Evolutionary conservation across 108 stramenopile genomes (phyloP).

Genomic region (Cyclotella cryptica): DNA sequence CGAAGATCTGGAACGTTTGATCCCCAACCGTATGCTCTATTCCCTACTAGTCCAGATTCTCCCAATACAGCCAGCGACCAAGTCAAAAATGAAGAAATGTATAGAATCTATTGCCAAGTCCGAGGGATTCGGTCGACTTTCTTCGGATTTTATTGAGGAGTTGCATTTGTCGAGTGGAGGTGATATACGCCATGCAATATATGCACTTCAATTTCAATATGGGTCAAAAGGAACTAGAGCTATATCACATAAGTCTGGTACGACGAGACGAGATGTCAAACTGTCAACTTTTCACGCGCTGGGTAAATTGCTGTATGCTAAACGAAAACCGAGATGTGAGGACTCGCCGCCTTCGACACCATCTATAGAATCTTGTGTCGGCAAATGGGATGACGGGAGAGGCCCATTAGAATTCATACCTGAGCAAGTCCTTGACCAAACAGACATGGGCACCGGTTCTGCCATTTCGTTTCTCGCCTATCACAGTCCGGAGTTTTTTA

Average conservation of each 20-base stretch:
- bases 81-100: slow-evolving; percentile 77
- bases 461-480: slow-evolving; percentile 79
- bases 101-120: slow-evolving; percentile 61
- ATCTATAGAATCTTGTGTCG: neutral
- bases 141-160: slow-evolving; percentile 60
- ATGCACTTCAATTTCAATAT: slow-evolving; percentile 77
- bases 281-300: slow-evolving; percentile 88
- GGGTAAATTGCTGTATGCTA: slow-evolving; percentile 91
- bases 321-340: slow-evolving; percentile 46
- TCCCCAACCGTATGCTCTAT: slow-evolving; percentile 63
- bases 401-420: slow-evolving; percentile 81
- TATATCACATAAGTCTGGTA: neutral
- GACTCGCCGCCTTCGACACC: neutral
- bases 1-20: slow-evolving; percentile 74
- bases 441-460: slow-evolving; percentile 70
- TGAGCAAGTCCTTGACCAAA: slow-evolving; percentile 73
- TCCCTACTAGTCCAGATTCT: slow-evolving; percentile 56
- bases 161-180: slow-evolving; percentile 72
- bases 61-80: slow-evolving; percentile 76
- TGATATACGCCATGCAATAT: slow-evolving; percentile 87
- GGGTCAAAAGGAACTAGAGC: slow-evolving; percentile 7
- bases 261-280: slow-evolving; percentile 60
- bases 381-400: slow-evolving; percentile 42
- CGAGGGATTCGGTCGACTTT: slow-evolving; percentile 29
- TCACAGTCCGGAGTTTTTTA: slow-evolving; percentile 88